Percentiles rank a stretch among this genome's conserved stretches.
These are phyloP conservation scores for Fulvia fulva DNA, from an alignment of 2,329 filamentous ascomycete genomes.

Conservation along the genomic window DNA sequence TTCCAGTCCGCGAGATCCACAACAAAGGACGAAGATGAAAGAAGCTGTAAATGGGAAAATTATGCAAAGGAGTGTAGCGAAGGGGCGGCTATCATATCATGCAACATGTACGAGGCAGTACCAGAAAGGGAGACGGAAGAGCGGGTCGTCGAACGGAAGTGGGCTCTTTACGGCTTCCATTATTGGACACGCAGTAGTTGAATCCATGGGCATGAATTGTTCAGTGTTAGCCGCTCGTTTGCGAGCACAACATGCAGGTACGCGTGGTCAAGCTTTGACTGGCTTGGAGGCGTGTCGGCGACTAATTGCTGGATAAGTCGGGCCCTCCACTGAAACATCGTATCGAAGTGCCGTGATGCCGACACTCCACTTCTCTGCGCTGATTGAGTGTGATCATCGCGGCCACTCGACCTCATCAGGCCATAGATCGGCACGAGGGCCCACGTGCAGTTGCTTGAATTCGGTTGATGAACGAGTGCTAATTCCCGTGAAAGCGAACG, in stretches of 20 bases:
- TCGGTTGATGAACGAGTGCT: neutral
- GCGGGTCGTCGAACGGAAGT: neutral
- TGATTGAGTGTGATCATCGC: neutral
- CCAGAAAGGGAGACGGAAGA: neutral
- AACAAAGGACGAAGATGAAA: neutral
- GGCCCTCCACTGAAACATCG: neutral
- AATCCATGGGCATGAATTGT: neutral
- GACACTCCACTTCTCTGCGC: neutral
- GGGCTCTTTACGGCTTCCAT: neutral
- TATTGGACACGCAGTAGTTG: neutral
- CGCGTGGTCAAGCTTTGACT: constrained; percentile 12
- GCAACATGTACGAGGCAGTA: neutral
- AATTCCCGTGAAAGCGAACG: neutral
- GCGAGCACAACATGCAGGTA: neutral
- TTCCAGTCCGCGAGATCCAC: neutral
- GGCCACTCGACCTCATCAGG: neutral
- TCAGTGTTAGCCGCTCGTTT: neutral
- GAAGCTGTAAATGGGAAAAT: neutral
- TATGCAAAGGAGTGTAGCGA: neutral
- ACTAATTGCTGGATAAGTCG: neutral
- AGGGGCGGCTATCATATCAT: neutral
- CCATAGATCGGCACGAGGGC: neutral
- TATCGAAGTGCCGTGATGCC: neutral
- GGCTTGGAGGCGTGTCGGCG: neutral
- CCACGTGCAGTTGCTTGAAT: neutral